Evolutionary conservation across 352 stramenopile species (phyloP), one percentile per base, ranked within the genome.

Genomic region (Thalassiosira mediterranea): DNA sequence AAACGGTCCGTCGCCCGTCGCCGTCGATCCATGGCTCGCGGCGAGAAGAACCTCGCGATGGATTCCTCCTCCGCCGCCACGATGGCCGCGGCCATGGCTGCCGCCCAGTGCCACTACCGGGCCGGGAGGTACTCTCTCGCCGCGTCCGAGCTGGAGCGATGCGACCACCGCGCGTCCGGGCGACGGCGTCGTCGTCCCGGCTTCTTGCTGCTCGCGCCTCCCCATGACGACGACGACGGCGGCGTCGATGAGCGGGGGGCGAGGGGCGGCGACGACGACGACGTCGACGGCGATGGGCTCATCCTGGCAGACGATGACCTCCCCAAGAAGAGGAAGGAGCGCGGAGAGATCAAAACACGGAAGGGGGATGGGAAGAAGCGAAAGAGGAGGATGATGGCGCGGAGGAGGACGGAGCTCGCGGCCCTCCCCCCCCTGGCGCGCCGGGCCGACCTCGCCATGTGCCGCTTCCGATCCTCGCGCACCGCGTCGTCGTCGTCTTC

Each of bases 371-470:
- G 4, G 1, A 17, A 25, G 8, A 7, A 19, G 15, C 37, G 23
- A 19, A 46, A 47, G 7, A 26, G 15, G 26, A 32, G 29, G 2
- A 4, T 23, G 23, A 17, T 42, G 19, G 58, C 21, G 17, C 17
- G 19, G 21, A 28, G 23, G 1, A 65, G 72, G 40, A 40, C 54
- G 26, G 72, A 80, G 29, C 63, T 80, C 17, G 37, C 62, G n/a
- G 59, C 73, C 4, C 34, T 82, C 10, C 60, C 66, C 28, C 10
- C 11, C 0, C 21, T 66, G 19, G 73, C 73, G 5, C 38, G 42
- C 13, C 59, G 54, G 29, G 66, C 73, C 5, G 73, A 82, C 65
- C 29, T 74, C 3, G 52, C 73, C 15, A 77, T 82, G 73, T 75
- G 67, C 37, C 58, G 61, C 53, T 82, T 82, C 57, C 66, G 73